These are phyloP conservation scores for Podosphaera fusca DNA, from an alignment of 2,329 filamentous ascomycete species.

Conservation along the genomic window DNA sequence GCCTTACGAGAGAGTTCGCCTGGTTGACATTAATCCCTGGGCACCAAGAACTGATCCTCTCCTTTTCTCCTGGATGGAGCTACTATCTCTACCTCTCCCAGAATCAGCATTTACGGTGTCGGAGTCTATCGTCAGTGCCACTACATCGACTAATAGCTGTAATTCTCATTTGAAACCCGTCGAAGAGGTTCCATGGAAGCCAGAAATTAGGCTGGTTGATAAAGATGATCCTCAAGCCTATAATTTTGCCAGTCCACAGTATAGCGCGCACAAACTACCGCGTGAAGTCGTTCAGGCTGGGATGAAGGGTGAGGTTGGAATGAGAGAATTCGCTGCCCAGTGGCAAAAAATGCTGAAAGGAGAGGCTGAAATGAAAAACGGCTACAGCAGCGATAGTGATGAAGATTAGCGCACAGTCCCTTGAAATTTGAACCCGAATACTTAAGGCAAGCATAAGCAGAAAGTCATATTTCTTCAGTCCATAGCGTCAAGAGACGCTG, in stretches of 20 bases:
- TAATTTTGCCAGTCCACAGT: constrained; percentile 64
- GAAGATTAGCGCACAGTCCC: not conserved
- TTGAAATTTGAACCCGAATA: too few relatives aligned
- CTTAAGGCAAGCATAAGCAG: too few relatives aligned
- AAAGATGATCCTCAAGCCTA: constrained; percentile 75
- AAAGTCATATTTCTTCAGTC: too few relatives aligned
- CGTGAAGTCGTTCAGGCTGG: constrained; percentile 68
- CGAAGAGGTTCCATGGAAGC: constrained; percentile 33
- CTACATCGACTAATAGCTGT: constrained; percentile 15
- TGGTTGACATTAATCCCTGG: constrained; percentile 94
- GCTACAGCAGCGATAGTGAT: constrained; percentile 17
- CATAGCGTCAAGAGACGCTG: too few relatives aligned
- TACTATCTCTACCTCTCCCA: constrained; percentile 48
- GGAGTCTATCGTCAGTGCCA: constrained; percentile 12
- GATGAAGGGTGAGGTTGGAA: constrained; percentile 43
- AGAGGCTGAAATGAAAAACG: constrained; percentile 17
- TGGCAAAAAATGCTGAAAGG: constrained; percentile 39
- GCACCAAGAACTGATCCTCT: constrained; percentile 71
- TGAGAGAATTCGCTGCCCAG: constrained; percentile 58
- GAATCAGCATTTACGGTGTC: constrained; percentile 29
- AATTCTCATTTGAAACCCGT: constrained; percentile 16
- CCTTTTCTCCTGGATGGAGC: constrained; percentile 73
- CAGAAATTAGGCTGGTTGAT: constrained; percentile 63
- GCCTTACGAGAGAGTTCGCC: constrained; percentile 31
- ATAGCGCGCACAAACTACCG: constrained; percentile 86